Conservation (phyloP, 192 early-diverging fungal genomes). For the Backusella circina region DNA sequence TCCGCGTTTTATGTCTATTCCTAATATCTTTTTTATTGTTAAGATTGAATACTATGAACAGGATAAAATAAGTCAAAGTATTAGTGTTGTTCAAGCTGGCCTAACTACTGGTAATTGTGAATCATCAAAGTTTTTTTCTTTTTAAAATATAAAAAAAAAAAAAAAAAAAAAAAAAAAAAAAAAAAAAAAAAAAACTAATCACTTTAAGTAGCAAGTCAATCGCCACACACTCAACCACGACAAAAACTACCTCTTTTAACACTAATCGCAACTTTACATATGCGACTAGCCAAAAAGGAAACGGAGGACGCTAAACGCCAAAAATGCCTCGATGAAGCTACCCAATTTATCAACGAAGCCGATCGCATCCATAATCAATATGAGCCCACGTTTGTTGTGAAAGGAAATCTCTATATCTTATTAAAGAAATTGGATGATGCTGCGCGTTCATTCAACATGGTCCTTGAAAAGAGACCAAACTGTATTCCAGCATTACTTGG, state of each 20-base stretch:
- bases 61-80: conserved; percentile 53
- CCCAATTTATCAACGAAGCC: conserved; percentile 72
- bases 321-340: conserved; percentile 62
- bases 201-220: conserved; percentile 4
- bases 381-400: conserved; percentile 67
- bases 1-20: background rate
- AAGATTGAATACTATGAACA: conserved; percentile 75
- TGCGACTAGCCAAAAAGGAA: conserved; percentile 58
- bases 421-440: conserved; percentile 55
- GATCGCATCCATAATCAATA: conserved; percentile 69
- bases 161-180: background rate
- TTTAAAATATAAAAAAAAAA: background rate
- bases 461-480: conserved; percentile 42
- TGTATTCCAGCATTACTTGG: conserved; percentile 62
- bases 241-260: conserved; percentile 69
- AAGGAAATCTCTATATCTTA: conserved; percentile 59
- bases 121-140: background rate
- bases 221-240: conserved; percentile 37
- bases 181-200: background rate
- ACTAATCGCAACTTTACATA: conserved; percentile 69
- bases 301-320: conserved; percentile 40
- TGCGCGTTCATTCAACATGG: conserved; percentile 45
- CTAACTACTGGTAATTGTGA: conserved; percentile 38
- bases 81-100: conserved; percentile 53
- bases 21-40: background rate